phyloP scores from a whole-genome alignment of 2,329 filamentous ascomycete genomes.

The Aurifilum marmelostoma region DNA sequence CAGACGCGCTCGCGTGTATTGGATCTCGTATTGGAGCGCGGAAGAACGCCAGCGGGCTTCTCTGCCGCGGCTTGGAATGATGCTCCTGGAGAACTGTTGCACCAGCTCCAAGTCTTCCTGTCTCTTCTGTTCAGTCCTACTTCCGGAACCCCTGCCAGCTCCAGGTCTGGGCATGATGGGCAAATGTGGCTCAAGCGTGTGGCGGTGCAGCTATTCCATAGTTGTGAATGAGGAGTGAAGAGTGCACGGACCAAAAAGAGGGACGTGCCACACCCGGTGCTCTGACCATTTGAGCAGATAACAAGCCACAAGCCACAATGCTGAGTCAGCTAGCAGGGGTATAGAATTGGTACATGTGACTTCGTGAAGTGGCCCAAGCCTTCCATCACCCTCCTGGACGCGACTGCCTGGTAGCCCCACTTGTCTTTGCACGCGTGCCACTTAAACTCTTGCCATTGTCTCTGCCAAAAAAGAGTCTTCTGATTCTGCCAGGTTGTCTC shows the following conservation, averaged over 20 bases:
- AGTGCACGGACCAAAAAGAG: slow-evolving; percentile 1
- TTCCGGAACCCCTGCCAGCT: neutral
- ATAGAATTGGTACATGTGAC: slow-evolving; percentile 1
- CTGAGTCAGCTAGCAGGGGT: neutral
- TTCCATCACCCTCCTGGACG: neutral
- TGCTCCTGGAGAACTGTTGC: neutral
- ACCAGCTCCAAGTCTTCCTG: neutral
- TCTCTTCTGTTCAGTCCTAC: neutral
- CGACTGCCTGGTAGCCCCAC: slow-evolving; percentile 15
- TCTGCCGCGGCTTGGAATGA: neutral
- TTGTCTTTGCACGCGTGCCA: slow-evolving; percentile 8
- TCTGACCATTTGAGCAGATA: neutral
- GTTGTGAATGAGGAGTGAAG: neutral
- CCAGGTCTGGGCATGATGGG: neutral
- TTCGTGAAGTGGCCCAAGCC: slow-evolving; percentile 16
- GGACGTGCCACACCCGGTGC: neutral
- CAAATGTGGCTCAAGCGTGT: neutral
- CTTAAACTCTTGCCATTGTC: slow-evolving; percentile 6
- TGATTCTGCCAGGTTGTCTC: neutral
- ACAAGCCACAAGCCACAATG: neutral
- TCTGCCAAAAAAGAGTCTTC: neutral
- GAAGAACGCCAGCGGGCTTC: neutral
- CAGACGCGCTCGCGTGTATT: neutral
- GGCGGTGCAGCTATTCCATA: neutral
- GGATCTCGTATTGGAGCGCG: slow-evolving; percentile 1